phyloP scores from a whole-genome alignment of 108 stramenopile species.

The Nannochloropsis gaditana region DNA sequence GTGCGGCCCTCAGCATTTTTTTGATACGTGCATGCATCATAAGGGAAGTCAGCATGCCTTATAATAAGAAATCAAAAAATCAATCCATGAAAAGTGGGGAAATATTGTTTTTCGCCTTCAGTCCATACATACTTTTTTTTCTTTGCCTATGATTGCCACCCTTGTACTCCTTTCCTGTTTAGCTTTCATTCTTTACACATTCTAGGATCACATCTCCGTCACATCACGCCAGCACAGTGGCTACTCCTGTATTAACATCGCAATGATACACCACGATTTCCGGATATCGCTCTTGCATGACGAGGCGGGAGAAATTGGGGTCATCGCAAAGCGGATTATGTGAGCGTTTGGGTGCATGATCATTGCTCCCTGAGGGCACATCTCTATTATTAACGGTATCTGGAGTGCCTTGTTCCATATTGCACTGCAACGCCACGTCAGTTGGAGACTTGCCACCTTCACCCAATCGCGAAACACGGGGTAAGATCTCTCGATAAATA shows the following conservation, averaged over 20 bases:
- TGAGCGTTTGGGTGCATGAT: not conserved
- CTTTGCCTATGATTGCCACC: too few relatives aligned
- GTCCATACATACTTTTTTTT: too few relatives aligned
- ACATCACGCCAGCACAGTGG: not conserved
- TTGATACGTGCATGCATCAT: too few relatives aligned
- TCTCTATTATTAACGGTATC: not conserved
- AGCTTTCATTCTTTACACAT: not conserved
- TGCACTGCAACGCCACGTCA: slow-evolving; percentile 3
- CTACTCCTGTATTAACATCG: not conserved
- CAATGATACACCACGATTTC: not conserved
- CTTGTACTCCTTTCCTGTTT: not conserved
- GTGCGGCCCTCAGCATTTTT: too few relatives aligned
- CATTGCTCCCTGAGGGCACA: not conserved
- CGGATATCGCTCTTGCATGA: slow-evolving; percentile 3
- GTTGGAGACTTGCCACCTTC: not conserved
- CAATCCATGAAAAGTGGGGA: too few relatives aligned
- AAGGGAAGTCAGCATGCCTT: too few relatives aligned
- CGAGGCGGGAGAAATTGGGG: slow-evolving; percentile 1
- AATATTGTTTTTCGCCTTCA: too few relatives aligned
- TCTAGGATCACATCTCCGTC: not conserved
- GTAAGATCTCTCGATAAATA: slow-evolving; percentile 13
- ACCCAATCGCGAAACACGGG: not conserved
- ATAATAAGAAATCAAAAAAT: too few relatives aligned
- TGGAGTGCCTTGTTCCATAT: not conserved
- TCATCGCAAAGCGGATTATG: slow-evolving; percentile 10